Conservation (phyloP, 2,329 filamentous ascomycete genomes). For the Drechslerella stenobrocha region DNA sequence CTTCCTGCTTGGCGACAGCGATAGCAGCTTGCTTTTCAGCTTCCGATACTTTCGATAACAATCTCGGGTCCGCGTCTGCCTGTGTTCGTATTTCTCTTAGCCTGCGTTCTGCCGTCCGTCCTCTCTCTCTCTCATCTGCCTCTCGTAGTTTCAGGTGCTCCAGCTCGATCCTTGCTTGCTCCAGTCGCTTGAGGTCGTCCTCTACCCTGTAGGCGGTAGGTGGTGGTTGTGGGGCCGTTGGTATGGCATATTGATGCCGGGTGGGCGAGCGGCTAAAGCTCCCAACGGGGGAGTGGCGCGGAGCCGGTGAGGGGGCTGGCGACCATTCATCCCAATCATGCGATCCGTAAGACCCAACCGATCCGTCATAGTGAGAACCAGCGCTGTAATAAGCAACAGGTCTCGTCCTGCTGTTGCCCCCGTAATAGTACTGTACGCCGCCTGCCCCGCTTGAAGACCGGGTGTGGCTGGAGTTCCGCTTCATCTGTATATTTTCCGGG, state of each 20-base stretch:
- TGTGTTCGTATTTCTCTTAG: constrained; percentile 49
- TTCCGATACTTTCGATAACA: constrained; percentile 41
- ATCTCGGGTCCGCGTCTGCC: constrained; percentile 45
- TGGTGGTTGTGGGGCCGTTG: constrained; percentile 38
- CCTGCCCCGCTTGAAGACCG: constrained; percentile 27
- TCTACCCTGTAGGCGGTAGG: constrained; percentile 29
- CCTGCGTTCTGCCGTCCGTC: constrained; percentile 46
- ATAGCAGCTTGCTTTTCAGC: constrained; percentile 48
- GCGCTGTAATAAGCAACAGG: constrained; percentile 38
- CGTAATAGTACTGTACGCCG: constrained; percentile 44
- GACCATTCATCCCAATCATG: constrained; percentile 44
- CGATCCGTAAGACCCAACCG: constrained; percentile 37
- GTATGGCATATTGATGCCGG: constrained; percentile 25
- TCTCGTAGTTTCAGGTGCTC: constrained; percentile 40
- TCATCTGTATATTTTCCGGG: constrained; percentile 22
- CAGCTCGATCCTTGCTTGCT: constrained; percentile 38
- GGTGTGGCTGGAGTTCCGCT: constrained; percentile 34
- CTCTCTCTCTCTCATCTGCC: constrained; percentile 42
- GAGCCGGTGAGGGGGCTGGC: constrained; percentile 18
- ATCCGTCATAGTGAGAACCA: constrained; percentile 38
- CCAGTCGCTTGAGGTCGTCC: constrained; percentile 33
- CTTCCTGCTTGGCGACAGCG: constrained; percentile 44
- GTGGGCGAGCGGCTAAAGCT: constrained; percentile 45
- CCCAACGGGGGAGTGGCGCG: constrained; percentile 42
- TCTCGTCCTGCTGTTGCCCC: constrained; percentile 22